Evolutionary conservation across 1,139 yeast genomes (phyloP).

Genomic region (Citeromyces siamensis): DNA sequence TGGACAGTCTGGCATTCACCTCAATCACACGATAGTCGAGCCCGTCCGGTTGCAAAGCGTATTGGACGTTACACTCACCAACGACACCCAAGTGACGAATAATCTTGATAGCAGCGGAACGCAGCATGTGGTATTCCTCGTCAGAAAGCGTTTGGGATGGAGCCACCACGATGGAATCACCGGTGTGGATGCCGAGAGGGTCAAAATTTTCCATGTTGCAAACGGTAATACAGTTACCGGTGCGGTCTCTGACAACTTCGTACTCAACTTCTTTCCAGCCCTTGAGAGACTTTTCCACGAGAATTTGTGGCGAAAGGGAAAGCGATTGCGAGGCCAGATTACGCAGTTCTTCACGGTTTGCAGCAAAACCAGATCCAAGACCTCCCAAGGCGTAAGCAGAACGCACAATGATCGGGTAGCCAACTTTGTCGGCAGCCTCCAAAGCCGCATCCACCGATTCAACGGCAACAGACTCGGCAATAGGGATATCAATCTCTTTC

Average conservation of each 20-base stretch:
- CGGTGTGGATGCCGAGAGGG: slow-evolving; percentile 97
- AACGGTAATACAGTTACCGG: slow-evolving; percentile 96
- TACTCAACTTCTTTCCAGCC: slow-evolving; percentile 99
- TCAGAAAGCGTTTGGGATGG: slow-evolving; percentile 97
- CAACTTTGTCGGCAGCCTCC: slow-evolving; percentile 73
- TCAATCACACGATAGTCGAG: slow-evolving; percentile 96
- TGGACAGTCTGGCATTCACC: slow-evolving; percentile 94
- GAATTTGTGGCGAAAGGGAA: slow-evolving; percentile 92
- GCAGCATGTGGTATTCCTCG: slow-evolving; percentile 95
- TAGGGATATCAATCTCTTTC: slow-evolving; percentile 87
- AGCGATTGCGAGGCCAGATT: slow-evolving; percentile 85
- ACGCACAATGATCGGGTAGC: slow-evolving; percentile 94
- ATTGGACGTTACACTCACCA: slow-evolving; percentile 98
- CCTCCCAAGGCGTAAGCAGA: slow-evolving; percentile 98
- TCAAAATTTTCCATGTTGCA: slow-evolving; percentile 99
- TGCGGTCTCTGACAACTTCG: slow-evolving; percentile 97
- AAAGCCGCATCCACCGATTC: slow-evolving; percentile 89
- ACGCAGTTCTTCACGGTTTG: slow-evolving; percentile 71
- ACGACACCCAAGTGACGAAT: slow-evolving; percentile 98
- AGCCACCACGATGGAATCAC: slow-evolving; percentile 98
- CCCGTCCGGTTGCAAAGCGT: slow-evolving; percentile 89
- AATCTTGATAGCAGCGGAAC: slow-evolving; percentile 96
- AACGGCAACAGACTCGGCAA: slow-evolving; percentile 94
- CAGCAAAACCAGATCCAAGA: slow-evolving; percentile 96
- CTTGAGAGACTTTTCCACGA: slow-evolving; percentile 94